These are phyloP conservation scores for Penicillium odoratum DNA, from an alignment of 495 filamentous ascomycete species.

Conservation along the genomic window DNA sequence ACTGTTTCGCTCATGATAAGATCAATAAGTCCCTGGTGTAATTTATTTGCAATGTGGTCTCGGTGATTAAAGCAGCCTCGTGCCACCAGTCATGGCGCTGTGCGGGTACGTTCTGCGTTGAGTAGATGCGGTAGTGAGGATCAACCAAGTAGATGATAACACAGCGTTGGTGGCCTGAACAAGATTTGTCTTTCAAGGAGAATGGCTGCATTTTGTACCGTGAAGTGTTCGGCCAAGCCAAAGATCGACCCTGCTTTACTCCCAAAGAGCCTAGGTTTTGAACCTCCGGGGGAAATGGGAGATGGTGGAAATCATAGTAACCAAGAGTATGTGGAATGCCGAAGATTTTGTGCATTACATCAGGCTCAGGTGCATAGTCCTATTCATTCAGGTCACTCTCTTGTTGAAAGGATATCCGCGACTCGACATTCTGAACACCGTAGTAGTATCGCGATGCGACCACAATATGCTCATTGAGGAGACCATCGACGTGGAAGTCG, in stretches of 20 bases:
- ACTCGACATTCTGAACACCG: constrained; percentile 12
- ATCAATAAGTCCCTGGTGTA: background rate
- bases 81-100: constrained; percentile 20
- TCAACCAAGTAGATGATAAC: constrained; percentile 9
- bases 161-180: constrained; percentile 1
- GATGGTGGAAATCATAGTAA: background rate
- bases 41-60: background rate
- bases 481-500: constrained; percentile 6
- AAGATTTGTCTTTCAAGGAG: constrained; percentile 1
- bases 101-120: constrained; percentile 16
- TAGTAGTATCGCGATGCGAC: constrained; percentile 8
- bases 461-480: constrained; percentile 15
- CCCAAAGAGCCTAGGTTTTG: constrained; percentile 6
- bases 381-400: background rate
- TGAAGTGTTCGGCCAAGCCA: constrained; percentile 12
- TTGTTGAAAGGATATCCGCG: constrained; percentile 9
- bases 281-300: background rate
- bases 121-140: constrained; percentile 18
- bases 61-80: background rate
- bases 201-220: constrained; percentile 9
- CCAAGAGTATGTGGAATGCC: background rate
- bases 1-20: background rate
- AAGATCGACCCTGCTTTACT: constrained; percentile 6
- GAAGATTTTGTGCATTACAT: background rate
- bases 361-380: background rate